Conservation (phyloP, 83 land plant genomes). For the Thuja plicata region DNA sequence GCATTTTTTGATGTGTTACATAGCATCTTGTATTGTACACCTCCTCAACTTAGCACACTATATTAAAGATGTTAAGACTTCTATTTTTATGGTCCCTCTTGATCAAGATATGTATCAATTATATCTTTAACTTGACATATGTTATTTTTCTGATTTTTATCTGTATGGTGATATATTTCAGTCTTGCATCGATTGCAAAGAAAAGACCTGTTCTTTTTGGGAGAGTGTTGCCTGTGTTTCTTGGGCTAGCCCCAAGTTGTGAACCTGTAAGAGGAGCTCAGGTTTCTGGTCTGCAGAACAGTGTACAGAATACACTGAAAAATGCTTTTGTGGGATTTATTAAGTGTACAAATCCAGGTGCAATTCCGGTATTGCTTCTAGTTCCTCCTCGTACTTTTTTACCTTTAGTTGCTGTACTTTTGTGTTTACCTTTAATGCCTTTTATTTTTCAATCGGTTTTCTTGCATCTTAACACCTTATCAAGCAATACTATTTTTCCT, state of each 20-base stretch:
- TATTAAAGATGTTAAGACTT: not conserved
- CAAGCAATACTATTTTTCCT: not conserved
- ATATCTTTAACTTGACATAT: not conserved
- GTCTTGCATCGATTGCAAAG: constrained; percentile 90
- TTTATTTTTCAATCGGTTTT: not conserved
- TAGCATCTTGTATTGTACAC: not conserved
- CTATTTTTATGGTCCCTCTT: not conserved
- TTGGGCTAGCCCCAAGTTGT: constrained; percentile 71
- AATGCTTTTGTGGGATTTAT: constrained; percentile 73
- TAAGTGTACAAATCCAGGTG: constrained; percentile 81
- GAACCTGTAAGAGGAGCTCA: constrained; percentile 65
- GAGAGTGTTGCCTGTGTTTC: constrained; percentile 85
- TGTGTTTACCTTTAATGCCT: not conserved
- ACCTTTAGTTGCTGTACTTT: not conserved
- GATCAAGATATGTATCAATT: not conserved
- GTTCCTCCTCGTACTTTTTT: not conserved
- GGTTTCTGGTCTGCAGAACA: constrained; percentile 54
- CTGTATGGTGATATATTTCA: constrained; percentile 24
- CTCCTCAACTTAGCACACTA: not conserved
- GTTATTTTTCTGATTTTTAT: not conserved
- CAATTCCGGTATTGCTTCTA: constrained; percentile 25
- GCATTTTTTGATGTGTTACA: not conserved
- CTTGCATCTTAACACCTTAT: not conserved
- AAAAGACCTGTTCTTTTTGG: constrained; percentile 94
- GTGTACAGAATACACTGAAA: constrained; percentile 73